These are phyloP conservation scores for Ceratobasidium sp. DNA, from an alignment of 1,284 basidiomycete species.

Conservation along the genomic window DNA sequence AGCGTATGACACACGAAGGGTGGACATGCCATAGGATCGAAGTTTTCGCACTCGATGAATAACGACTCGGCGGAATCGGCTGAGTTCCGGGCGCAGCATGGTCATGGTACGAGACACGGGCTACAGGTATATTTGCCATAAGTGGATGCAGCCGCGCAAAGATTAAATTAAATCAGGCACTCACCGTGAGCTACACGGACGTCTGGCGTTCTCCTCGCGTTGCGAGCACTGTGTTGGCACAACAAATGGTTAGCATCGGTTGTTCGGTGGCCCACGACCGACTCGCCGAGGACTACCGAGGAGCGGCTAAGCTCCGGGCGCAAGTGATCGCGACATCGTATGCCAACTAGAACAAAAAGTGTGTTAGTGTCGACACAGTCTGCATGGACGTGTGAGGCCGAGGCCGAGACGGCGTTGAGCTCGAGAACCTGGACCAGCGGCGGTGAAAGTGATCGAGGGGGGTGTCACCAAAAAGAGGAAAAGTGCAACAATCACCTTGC, in stretches of 20 bases:
- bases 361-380: background rate
- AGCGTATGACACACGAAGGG: constrained; percentile 54
- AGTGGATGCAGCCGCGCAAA: background rate
- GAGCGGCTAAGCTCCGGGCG: background rate
- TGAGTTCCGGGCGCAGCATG: constrained; percentile 88
- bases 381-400: background rate
- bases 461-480: background rate
- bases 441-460: background rate
- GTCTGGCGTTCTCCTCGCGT: background rate
- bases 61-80: constrained; percentile 91
- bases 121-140: background rate
- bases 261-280: background rate
- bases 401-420: background rate
- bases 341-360: too few relatives aligned
- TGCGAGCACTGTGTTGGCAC: background rate
- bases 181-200: too few relatives aligned
- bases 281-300: background rate
- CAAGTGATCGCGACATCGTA: background rate
- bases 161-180: too few relatives aligned
- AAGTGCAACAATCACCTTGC: background rate
- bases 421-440: background rate
- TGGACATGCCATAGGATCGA: constrained; percentile 78
- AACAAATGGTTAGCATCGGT: background rate
- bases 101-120: constrained; percentile 85
- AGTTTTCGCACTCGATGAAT: constrained; percentile 91